Base-by-base conservation (phyloP, 1,284 basidiomycete genomes). In the Macrocystidia cucumis region DNA sequence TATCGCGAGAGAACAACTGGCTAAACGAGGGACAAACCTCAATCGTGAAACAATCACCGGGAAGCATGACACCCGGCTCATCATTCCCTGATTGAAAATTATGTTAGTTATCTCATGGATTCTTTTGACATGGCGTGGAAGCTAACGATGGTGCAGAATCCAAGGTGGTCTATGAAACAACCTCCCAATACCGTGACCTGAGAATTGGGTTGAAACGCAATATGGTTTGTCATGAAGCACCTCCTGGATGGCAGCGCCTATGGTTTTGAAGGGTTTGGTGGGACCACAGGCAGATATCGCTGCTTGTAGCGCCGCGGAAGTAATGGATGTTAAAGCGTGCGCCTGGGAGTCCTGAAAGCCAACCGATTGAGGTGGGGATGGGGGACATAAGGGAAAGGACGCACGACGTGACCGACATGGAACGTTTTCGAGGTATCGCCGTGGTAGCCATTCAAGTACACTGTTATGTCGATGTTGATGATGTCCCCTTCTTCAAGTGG, bases 41-140 rank as follows among this genome's bases (percentile, higher is more conserved):
- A 32, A 93, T 90, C 0, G 90, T 92, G 49, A 92, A 92, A 51
- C 86, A 89, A 55, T 92, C 78, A 0, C 90, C 90, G 0, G 82
- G 80, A 31, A 59, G 52, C 90, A 93, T 92, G 9, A 68, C 50
- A 0, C 78, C 88, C 1, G 78, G 78, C 40, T 89, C 86, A 14
- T 82, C 74, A 46, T 92, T 91, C 29, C 68, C 85, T 90, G 0
- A 17, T 30, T 16, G 29, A 30, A 11, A 5, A 16, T 3, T 16
- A 18, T 5, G 29, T 3, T 5, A 3, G 17, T 30, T 3, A 16
- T 12, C 3, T 9, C 3, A 11, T 12, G 12, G 29, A 35, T 18
- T 14, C 11, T n/a, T n/a, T 21, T 8, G 11, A 12, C 9, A 14
- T n/a, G 22, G 37, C 33, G 35, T 19, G 29, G 21, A 5, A 13